Evolutionary conservation across 2,329 filamentous ascomycete genomes (phyloP).

Genomic region (Xylaria sp.): DNA sequence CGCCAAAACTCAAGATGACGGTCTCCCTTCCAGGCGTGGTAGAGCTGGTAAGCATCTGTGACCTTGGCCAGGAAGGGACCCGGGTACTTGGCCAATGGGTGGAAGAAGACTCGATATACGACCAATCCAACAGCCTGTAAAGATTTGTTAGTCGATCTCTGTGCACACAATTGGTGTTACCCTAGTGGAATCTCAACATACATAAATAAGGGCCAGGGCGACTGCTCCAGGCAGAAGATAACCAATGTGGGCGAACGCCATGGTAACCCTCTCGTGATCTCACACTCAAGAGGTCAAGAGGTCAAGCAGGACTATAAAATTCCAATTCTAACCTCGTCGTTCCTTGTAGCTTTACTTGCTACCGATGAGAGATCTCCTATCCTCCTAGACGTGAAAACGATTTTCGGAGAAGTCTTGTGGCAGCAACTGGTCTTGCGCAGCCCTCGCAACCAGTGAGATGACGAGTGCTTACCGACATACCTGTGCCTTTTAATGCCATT

Average conservation of each 20-base stretch:
- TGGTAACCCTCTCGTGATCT: constrained; percentile 15
- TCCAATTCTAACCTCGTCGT: neutral
- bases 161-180: neutral
- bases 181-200: constrained; percentile 18
- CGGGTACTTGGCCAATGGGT: constrained; percentile 72
- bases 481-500: constrained; percentile 13
- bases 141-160: constrained; percentile 19
- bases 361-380: neutral
- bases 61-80: constrained; percentile 71
- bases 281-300: neutral
- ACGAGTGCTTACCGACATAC: constrained; percentile 6
- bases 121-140: constrained; percentile 50
- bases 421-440: neutral
- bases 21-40: constrained; percentile 79
- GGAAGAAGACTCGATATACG: constrained; percentile 69
- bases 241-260: constrained; percentile 22
- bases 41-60: constrained; percentile 73
- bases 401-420: neutral
- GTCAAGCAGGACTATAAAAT: neutral
- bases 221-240: constrained; percentile 29
- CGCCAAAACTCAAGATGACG: constrained; percentile 78
- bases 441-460: neutral
- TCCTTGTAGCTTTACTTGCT: constrained; percentile 6
- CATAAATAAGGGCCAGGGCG: constrained; percentile 32
- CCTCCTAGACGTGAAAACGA: neutral